A percentile compares a stretch with the other conserved stretches of the same genome.
phyloP scores from a whole-genome alignment of 495 filamentous ascomycete species.

The Jackrogersella multiformis region DNA sequence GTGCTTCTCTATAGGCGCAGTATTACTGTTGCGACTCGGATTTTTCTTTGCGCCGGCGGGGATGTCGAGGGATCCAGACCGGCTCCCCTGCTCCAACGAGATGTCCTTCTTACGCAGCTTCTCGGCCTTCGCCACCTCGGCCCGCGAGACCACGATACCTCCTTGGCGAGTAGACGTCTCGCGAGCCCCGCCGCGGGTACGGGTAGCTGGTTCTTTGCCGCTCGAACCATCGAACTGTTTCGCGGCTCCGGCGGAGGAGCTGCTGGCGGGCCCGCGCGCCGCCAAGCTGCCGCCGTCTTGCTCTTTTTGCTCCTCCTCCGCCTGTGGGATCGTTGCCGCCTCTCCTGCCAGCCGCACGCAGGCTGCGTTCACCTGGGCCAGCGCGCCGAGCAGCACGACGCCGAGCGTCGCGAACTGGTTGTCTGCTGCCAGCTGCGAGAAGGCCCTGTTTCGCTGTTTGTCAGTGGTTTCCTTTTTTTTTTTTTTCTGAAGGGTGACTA shows the following conservation, averaged over 20 bases:
- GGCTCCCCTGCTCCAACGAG: background rate
- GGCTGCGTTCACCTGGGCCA: constrained; percentile 67
- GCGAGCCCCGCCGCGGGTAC: background rate
- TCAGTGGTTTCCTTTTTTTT: background rate
- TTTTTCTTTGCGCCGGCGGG: constrained; percentile 4
- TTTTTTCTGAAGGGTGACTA: too few relatives aligned
- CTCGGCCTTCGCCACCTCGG: constrained; percentile 15
- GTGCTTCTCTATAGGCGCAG: background rate
- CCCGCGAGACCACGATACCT: constrained; percentile 23
- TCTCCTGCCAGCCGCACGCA: constrained; percentile 44
- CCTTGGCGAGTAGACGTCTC: background rate
- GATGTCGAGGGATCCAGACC: background rate
- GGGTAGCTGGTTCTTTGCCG: background rate
- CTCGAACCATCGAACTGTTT: background rate
- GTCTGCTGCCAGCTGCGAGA: constrained; percentile 75
- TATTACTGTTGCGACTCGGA: background rate
- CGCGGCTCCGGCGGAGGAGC: background rate
- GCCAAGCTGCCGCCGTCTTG: background rate
- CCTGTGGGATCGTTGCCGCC: too few relatives aligned
- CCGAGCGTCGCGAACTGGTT: constrained; percentile 81
- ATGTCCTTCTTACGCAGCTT: constrained; percentile 11
- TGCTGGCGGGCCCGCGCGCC: too few relatives aligned
- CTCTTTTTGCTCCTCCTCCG: background rate
- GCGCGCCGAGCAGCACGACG: constrained; percentile 71
- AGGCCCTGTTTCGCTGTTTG: constrained; percentile 57